phyloP scores from a whole-genome alignment of 2,329 filamentous ascomycete species.

The Cadophora luteo-olivacea region DNA sequence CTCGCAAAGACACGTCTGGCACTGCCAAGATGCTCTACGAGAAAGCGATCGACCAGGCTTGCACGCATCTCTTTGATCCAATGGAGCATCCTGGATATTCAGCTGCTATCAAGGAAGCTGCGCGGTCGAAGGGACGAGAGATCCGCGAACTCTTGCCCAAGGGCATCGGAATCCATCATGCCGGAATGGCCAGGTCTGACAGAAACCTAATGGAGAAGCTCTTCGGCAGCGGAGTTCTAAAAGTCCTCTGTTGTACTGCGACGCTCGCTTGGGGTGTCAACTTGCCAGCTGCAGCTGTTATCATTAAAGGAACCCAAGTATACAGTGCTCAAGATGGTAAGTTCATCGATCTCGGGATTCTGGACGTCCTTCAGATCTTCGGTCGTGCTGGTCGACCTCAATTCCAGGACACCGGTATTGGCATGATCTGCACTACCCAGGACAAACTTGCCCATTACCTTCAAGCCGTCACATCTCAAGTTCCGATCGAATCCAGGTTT shows the following conservation, averaged over 20 bases:
- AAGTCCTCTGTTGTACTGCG: conserved; percentile 96
- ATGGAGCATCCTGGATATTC: conserved; percentile 80
- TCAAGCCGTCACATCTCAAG: conserved; percentile 90
- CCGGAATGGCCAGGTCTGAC: conserved; percentile 93
- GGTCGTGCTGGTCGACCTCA: conserved; percentile 97
- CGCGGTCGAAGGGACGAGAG: conserved; percentile 83
- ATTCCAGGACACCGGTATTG: conserved; percentile 96
- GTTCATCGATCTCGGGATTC: conserved; percentile 93
- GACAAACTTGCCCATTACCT: conserved; percentile 93
- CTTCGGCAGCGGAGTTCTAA: conserved; percentile 90
- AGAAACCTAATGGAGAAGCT: conserved; percentile 94
- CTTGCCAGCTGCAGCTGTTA: conserved; percentile 91
- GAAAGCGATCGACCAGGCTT: conserved; percentile 82
- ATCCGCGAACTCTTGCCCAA: conserved; percentile 88
- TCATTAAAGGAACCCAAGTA: conserved; percentile 97
- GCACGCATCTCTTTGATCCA: conserved; percentile 84
- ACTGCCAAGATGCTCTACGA: conserved; percentile 87
- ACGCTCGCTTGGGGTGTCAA: conserved; percentile 99
- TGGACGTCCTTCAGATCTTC: conserved; percentile 97
- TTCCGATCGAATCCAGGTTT: conserved; percentile 97
- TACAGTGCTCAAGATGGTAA: conserved; percentile 97
- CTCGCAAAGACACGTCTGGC: conserved; percentile 88
- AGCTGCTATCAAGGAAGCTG: conserved; percentile 82
- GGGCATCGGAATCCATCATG: conserved; percentile 94
- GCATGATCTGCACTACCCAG: conserved; percentile 97